Evolutionary conservation across 1,139 yeast genomes (phyloP).

Genomic region (Sugiyamaella novakii): DNA sequence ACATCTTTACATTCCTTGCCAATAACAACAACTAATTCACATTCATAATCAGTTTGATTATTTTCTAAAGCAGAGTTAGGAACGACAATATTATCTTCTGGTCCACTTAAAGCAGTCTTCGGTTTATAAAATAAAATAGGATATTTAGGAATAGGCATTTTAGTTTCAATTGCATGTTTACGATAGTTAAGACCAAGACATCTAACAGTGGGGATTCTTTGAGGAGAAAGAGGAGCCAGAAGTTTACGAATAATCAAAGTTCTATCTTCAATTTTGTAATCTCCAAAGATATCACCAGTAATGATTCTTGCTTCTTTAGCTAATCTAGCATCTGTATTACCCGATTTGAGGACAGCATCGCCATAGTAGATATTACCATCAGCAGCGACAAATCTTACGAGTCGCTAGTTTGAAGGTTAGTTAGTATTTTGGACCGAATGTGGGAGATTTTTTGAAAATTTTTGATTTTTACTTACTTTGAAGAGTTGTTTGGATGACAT

Average conservation of each 20-base stretch:
- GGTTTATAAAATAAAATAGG: constrained; percentile 57
- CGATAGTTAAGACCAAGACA: constrained; percentile 42
- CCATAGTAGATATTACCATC: constrained; percentile 49
- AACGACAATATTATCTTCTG: constrained; percentile 46
- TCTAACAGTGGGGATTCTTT: constrained; percentile 46
- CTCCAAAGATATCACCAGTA: constrained; percentile 49
- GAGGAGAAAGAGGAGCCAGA: constrained; percentile 46
- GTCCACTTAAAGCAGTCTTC: constrained; percentile 46
- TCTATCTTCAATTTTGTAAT: constrained; percentile 45
- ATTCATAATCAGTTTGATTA: constrained; percentile 57
- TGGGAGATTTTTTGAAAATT: background rate
- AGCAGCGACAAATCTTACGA: constrained; percentile 46
- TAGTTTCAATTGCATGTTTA: constrained; percentile 37
- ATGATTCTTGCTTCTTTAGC: constrained; percentile 35
- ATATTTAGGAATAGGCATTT: constrained; percentile 45
- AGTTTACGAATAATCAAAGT: constrained; percentile 41
- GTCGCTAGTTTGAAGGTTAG: constrained; percentile 26
- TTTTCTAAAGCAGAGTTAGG: constrained; percentile 37
- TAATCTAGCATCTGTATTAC: constrained; percentile 37
- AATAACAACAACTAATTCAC: constrained; percentile 56
- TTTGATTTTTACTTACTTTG: constrained; percentile 5
- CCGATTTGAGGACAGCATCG: constrained; percentile 47
- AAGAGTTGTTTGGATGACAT: constrained; percentile 9
- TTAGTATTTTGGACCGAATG: background rate
- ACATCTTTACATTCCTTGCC: constrained; percentile 54